These are phyloP conservation scores for Chaetothyriales sp. DNA, from an alignment of 2,329 filamentous ascomycete genomes.

Conservation along the genomic window DNA sequence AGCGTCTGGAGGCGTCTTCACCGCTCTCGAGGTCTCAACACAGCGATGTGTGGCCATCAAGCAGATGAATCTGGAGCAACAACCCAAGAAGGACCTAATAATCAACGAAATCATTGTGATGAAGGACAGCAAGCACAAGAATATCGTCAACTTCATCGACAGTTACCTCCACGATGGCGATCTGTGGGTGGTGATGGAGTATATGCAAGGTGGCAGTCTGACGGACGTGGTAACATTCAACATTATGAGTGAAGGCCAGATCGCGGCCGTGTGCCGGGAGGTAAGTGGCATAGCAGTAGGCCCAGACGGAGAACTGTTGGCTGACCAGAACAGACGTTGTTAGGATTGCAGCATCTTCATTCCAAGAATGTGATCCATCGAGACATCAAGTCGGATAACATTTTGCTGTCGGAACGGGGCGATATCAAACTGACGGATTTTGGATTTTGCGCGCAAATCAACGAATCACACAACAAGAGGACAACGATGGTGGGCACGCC, in stretches of 20 bases:
- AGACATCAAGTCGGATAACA: constrained; percentile 98
- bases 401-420: constrained; percentile 79
- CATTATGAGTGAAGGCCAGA: constrained; percentile 96
- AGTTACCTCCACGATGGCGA: constrained; percentile 82
- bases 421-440: constrained; percentile 99
- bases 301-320: background rate
- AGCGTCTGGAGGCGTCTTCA: constrained; percentile 89
- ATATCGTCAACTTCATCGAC: constrained; percentile 99
- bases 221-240: constrained; percentile 98
- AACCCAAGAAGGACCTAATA: constrained; percentile 96
- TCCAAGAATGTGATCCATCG: constrained; percentile 97
- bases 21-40: constrained; percentile 67
- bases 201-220: constrained; percentile 95
- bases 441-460: constrained; percentile 96
- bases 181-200: constrained; percentile 99
- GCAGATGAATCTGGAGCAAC: constrained; percentile 97
- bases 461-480: constrained; percentile 89
- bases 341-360: constrained; percentile 84
- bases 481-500: constrained; percentile 98
- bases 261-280: constrained; percentile 87
- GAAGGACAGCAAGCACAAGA: constrained; percentile 96
- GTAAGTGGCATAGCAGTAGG: constrained; percentile 26
- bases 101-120: constrained; percentile 99
- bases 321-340: constrained; percentile 46
- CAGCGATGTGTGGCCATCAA: constrained; percentile 94